Evolutionary conservation across 768 basidiomycete genomes (phyloP).

Genomic region (Suillus luteus): DNA sequence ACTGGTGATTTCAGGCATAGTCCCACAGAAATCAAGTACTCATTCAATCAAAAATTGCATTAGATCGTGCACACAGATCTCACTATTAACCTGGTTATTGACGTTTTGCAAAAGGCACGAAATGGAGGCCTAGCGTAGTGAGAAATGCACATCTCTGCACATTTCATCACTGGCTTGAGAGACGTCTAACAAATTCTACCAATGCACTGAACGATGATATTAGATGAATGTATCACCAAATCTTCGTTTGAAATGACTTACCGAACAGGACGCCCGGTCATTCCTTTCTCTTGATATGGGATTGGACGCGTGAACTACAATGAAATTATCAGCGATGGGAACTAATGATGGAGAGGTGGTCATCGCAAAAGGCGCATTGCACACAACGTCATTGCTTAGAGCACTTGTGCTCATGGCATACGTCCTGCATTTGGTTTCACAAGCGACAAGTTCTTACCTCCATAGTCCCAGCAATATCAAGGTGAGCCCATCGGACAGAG

Average conservation of each 20-base stretch:
- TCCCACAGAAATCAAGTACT: neutral
- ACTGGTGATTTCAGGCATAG: neutral
- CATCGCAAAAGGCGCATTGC: neutral
- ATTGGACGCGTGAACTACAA: constrained; percentile 50
- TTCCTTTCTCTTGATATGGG: constrained; percentile 70
- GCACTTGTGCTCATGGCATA: constrained; percentile 34
- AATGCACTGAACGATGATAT: constrained; percentile 28
- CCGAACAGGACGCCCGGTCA: constrained; percentile 83
- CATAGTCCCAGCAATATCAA: constrained; percentile 83
- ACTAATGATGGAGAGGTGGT: neutral
- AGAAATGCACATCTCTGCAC: no score
- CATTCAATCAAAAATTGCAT: neutral
- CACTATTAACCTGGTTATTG: neutral
- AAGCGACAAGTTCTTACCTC: constrained; percentile 46
- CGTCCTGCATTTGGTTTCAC: constrained; percentile 27
- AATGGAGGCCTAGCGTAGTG: neutral
- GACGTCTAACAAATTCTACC: constrained; percentile 35
- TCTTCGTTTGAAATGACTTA: constrained; percentile 35
- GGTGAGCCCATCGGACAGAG: constrained; percentile 78
- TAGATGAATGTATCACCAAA: neutral
- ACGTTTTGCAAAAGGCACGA: neutral
- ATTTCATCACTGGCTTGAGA: constrained; percentile 16
- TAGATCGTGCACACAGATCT: neutral
- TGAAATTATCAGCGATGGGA: constrained; percentile 5
- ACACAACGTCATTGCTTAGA: neutral